Conservation (phyloP, 108 stramenopile genomes). For the Cyclotella distinguenda region DNA sequence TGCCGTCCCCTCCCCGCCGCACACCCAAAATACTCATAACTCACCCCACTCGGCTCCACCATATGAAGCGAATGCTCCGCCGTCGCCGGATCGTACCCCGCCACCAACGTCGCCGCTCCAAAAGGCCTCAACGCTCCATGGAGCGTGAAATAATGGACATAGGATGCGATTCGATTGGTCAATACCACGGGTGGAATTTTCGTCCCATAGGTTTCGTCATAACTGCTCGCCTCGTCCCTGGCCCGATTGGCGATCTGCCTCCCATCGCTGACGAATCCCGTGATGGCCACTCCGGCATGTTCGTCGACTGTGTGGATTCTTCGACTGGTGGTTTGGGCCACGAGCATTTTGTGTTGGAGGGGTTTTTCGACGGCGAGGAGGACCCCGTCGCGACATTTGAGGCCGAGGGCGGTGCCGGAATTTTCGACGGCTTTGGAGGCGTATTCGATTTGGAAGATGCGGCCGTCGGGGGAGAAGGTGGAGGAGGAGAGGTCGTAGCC, state of each 20-base stretch:
- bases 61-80: slow-evolving; percentile 85
- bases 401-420: slow-evolving; percentile 93
- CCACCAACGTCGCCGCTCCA: slow-evolving; percentile 86
- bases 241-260: slow-evolving; percentile 92
- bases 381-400: slow-evolving; percentile 94
- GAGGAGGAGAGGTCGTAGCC: slow-evolving; percentile 96
- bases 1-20: slow-evolving; percentile 98
- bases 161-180: slow-evolving; percentile 85
- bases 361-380: slow-evolving; percentile 97
- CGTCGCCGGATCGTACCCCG: slow-evolving; percentile 87
- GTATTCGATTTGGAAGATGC: slow-evolving; percentile 97
- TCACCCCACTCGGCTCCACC: slow-evolving; percentile 92
- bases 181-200: slow-evolving; percentile 81
- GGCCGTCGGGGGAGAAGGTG: slow-evolving; percentile 98
- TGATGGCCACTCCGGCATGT: slow-evolving; percentile 75
- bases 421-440: slow-evolving; percentile 92
- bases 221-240: slow-evolving; percentile 85
- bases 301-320: slow-evolving; percentile 78
- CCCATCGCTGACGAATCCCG: slow-evolving; percentile 95
- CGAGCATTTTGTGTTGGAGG: slow-evolving; percentile 88
- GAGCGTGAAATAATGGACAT: slow-evolving; percentile 98
- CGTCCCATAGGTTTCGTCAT: slow-evolving; percentile 87
- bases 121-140: slow-evolving; percentile 97
- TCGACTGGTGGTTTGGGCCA: slow-evolving; percentile 67
- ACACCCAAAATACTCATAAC: slow-evolving; percentile 89